Evolutionary conservation across 495 filamentous ascomycete genomes (phyloP), one percentile per base, ranked within the genome.

Genomic region (Cercophora sp.): DNA sequence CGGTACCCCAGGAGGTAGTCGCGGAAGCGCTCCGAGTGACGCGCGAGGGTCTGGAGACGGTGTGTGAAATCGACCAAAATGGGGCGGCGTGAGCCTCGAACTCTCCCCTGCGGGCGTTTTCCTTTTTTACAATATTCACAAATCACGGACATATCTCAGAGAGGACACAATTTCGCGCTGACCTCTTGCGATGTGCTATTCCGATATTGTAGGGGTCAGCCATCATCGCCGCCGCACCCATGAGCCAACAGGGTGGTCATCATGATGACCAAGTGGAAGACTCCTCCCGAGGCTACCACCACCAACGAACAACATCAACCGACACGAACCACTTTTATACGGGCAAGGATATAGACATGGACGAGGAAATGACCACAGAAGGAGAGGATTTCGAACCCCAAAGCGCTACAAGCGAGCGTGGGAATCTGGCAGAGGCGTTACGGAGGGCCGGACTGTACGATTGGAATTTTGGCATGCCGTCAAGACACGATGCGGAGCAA

Each of bases 1-100:
- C 76, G 10, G 48, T 82, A 8, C 79, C 79, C 8, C 65, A 72
- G 47, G 51, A 62, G 0, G 77, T 80, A 13, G 62, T 82, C 0
- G 76, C 79, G 18, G 73, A 80, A 35, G 78, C 78, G 20, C 61
- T 82, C n/a, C 70, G 69, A 53, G 66, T 76, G 34, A 77, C 77
- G 27, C 66, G 72, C 18, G 77, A 80, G 48, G 65, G 70, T 46
- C 67, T 82, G 47, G 78, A 79, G 36, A 32, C 54, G 39, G 72
- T 81, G 25, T 73, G 70, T 57, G 73, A 75, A 57, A 60, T 81
- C 24, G 70, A 75, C 36, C 68, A 72, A 32, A 63, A 43, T 43
- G 64, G 60, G 20, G 48, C 54, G 39, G 55, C 57, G 20, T 66
- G 54, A 63, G 39, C 9, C 23, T 4, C 22, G 29, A 25, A 18